Percentiles rank a stretch among this genome's conserved stretches.
Conservation (phyloP, 2,329 filamentous ascomycete species). For the Ilyonectria robusta region DNA sequence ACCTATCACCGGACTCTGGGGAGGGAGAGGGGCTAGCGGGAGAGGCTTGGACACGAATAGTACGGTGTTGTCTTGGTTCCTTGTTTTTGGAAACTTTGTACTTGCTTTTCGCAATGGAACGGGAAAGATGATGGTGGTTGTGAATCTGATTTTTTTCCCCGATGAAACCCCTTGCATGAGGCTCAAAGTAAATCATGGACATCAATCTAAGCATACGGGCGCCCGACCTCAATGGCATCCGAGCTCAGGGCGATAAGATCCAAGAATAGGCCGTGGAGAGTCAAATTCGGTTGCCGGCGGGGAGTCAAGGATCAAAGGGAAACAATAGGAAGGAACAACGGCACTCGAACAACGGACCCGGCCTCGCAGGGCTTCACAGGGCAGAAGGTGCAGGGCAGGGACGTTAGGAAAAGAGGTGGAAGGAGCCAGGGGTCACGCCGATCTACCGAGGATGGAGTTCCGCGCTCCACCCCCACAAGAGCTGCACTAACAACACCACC, state of each 20-base stretch:
- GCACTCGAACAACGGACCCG: neutral
- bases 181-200: neutral
- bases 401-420: neutral
- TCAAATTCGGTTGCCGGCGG: neutral
- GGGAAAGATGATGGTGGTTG: neutral
- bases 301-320: neutral
- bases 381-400: conserved; percentile 12
- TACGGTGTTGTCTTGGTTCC: neutral
- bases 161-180: neutral
- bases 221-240: neutral
- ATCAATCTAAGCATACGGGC: neutral
- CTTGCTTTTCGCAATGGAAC: neutral
- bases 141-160: neutral
- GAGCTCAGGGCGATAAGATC: neutral
- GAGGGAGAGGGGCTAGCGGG: neutral
- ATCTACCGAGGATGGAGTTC: conserved; percentile 14
- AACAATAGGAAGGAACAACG: neutral
- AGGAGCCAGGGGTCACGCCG: conserved; percentile 1
- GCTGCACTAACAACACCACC: neutral
- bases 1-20: neutral
- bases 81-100: neutral
- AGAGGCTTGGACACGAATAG: neutral
- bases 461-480: conserved; percentile 16
- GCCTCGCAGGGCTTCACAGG: conserved; percentile 9
- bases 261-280: neutral